These are phyloP conservation scores for Warburgia ugandensis DNA, from an alignment of 164 flowering plant species.

Conservation along the genomic window DNA sequence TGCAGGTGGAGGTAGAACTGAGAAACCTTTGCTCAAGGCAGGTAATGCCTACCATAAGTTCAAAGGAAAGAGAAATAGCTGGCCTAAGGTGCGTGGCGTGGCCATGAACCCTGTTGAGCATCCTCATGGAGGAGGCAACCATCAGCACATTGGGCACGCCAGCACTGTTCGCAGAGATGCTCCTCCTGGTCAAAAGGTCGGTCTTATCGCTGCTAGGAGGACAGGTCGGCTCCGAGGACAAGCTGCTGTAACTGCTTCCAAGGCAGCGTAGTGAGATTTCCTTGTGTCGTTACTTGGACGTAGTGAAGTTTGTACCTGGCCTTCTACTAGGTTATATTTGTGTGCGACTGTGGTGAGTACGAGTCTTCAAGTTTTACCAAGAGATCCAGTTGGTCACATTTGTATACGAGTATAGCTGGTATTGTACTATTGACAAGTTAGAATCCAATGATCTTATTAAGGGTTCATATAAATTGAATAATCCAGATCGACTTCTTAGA, in stretches of 20 bases:
- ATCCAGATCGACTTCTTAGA: too few species aligned
- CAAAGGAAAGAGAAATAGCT: constrained; percentile 8
- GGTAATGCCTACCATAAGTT: constrained; percentile 10
- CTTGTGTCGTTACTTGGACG: too few species aligned
- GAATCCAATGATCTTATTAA: too few species aligned
- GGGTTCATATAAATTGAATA: too few species aligned
- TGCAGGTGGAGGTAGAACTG: constrained; percentile 10
- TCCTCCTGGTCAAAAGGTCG: constrained; percentile 11
- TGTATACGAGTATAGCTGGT: too few species aligned
- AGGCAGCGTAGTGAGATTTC: constrained; percentile 9
- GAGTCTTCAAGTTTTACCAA: too few species aligned
- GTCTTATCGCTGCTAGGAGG: constrained; percentile 12
- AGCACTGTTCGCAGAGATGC: constrained; percentile 9
- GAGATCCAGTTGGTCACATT: too few species aligned
- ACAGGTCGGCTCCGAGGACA: constrained; percentile 11
- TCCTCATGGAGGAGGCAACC: constrained; percentile 8
- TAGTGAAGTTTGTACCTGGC: too few species aligned
- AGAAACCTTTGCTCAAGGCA: constrained; percentile 9
- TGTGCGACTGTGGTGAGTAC: too few species aligned
- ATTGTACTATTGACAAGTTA: too few species aligned
- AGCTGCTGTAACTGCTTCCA: constrained; percentile 10
- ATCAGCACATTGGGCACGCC: too few species aligned
- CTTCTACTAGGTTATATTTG: too few species aligned
- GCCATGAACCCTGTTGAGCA: constrained; percentile 9
- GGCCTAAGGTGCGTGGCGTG: constrained; percentile 11